These are phyloP conservation scores for Helicocarpus griseus DNA, from an alignment of 2,329 filamentous ascomycete genomes.

Conservation along the genomic window DNA sequence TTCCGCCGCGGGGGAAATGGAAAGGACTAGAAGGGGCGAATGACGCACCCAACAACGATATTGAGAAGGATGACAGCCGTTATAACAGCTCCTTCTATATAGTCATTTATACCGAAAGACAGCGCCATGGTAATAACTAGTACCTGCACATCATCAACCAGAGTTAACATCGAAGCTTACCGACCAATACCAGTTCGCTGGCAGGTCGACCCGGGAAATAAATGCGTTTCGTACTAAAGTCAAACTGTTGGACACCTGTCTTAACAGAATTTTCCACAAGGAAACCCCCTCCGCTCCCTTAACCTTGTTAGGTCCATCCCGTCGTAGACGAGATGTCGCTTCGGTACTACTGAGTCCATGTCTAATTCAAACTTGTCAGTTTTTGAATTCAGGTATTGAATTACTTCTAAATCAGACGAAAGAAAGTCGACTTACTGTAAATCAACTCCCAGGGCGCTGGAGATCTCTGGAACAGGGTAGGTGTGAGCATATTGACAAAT, in stretches of 20 bases:
- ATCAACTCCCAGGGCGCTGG: conserved; percentile 16
- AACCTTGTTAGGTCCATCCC: conserved; percentile 61
- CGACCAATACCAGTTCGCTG: conserved; percentile 7
- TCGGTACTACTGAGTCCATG: conserved; percentile 56
- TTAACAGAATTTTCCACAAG: conserved; percentile 65
- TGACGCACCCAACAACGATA: conserved; percentile 41
- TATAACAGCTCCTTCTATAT: conserved; percentile 50
- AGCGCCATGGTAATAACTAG: conserved; percentile 65
- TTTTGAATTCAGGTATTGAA: neutral
- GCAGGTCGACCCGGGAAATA: conserved; percentile 8
- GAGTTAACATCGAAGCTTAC: conserved; percentile 10
- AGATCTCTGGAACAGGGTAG: conserved; percentile 14
- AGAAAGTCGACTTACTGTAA: conserved; percentile 14
- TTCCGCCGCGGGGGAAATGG: neutral
- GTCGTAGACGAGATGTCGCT: conserved; percentile 54
- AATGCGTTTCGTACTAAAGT: conserved; percentile 45
- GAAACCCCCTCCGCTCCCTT: conserved; percentile 62
- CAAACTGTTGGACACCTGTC: conserved; percentile 67
- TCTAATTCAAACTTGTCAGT: conserved; percentile 14
- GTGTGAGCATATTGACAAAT: conserved; percentile 19
- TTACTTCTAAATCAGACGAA: neutral
- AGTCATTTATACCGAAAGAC: conserved; percentile 46
- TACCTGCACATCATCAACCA: conserved; percentile 40
- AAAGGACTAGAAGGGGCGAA: neutral
- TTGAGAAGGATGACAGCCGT: conserved; percentile 50